Conservation (phyloP, 352 stramenopile species). For the Achlya hypogyna region DNA sequence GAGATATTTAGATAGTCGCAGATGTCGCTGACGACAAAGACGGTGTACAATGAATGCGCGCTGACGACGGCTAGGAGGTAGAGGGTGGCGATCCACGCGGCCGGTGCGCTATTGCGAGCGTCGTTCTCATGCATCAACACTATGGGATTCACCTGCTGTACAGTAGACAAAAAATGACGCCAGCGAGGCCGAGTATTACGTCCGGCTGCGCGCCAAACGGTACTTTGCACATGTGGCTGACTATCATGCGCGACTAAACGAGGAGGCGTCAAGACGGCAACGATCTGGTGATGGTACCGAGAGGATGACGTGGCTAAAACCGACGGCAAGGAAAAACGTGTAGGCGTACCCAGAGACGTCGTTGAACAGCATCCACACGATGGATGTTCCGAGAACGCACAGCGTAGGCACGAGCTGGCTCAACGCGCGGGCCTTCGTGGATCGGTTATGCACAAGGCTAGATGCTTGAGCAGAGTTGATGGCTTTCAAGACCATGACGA, state of each 20-base stretch:
- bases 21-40: constrained; percentile 70
- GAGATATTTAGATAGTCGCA: constrained; percentile 79
- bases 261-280: not conserved
- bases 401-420: constrained; percentile 61
- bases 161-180: not conserved
- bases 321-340: constrained; percentile 64
- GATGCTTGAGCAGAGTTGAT: not conserved
- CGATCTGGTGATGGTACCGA: constrained; percentile 35
- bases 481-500: constrained; percentile 55
- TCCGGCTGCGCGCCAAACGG: constrained; percentile 67
- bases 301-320: constrained; percentile 73
- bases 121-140: not conserved
- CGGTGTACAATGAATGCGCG: constrained; percentile 70
- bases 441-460: no score
- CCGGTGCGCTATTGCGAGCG: constrained; percentile 38
- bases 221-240: constrained; percentile 86
- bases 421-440: constrained; percentile 62
- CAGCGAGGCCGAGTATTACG: constrained; percentile 64
- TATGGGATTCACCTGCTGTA: not conserved
- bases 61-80: constrained; percentile 62
- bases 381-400: constrained; percentile 39
- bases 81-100: constrained; percentile 27
- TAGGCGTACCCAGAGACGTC: constrained; percentile 61
- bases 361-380: constrained; percentile 58
- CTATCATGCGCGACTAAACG: constrained; percentile 76